Conservation (phyloP, 176 grass and related monocot genomes). For the Eragrostis nindensis region DNA sequence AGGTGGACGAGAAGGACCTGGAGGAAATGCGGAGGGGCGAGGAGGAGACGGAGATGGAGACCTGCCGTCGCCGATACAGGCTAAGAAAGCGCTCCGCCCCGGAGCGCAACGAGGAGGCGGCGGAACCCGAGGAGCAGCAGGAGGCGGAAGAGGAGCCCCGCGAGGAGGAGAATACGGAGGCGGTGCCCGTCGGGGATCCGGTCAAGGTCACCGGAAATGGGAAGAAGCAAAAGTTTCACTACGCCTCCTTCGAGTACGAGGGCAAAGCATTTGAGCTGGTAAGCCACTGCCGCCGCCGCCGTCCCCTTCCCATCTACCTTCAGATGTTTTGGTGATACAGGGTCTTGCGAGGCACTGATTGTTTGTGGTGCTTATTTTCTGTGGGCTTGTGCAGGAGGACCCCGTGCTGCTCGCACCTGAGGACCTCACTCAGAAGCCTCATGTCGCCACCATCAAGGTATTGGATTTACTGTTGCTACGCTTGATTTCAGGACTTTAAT, state of each 20-base stretch:
- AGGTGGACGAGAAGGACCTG: constrained; percentile 57
- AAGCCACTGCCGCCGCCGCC: constrained; percentile 5
- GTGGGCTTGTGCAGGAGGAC: constrained; percentile 68
- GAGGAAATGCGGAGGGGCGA: constrained; percentile 57
- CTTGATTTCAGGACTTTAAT: constrained; percentile 1
- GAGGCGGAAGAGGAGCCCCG: constrained; percentile 30
- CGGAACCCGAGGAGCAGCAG: constrained; percentile 41
- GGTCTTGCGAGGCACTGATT: background rate
- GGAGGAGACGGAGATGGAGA: constrained; percentile 54
- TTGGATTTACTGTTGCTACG: background rate
- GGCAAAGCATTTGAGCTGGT: constrained; percentile 85
- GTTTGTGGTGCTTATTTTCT: constrained; percentile 18
- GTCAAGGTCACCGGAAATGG: constrained; percentile 84
- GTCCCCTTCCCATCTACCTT: background rate
- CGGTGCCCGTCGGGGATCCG: constrained; percentile 60
- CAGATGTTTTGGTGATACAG: constrained; percentile 24
- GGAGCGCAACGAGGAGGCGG: constrained; percentile 43
- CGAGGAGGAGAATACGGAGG: constrained; percentile 57
- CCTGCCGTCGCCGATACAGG: constrained; percentile 42
- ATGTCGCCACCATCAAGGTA: constrained; percentile 97
- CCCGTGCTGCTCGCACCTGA: constrained; percentile 89
- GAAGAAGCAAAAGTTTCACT: constrained; percentile 69
- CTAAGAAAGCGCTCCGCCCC: constrained; percentile 38
- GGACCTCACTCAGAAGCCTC: constrained; percentile 64
- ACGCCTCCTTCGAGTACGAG: constrained; percentile 83